Evolutionary conservation across 495 filamentous ascomycete genomes (phyloP), one percentile per base, ranked within the genome.

Genomic region (Penicillium taxi): DNA sequence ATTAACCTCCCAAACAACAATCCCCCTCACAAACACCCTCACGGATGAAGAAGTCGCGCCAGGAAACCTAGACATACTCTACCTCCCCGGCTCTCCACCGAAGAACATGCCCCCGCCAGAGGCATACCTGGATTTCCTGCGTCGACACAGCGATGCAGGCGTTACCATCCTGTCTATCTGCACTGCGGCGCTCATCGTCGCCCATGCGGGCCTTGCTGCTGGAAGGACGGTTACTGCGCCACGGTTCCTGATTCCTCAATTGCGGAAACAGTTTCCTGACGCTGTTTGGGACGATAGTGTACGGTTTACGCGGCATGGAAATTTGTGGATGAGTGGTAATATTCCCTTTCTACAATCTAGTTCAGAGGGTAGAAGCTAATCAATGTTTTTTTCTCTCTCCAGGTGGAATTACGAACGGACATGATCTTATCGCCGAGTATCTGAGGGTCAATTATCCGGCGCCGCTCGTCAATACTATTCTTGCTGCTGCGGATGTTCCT

Each of bases 331-430:
- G 9, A 62, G 70, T 42, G 77, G 75, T 80, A 61, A 34, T 71
- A 58, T 9, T 5, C 39, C n/a, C 21, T 13, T n/a, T 8, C 0
- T 12, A 26, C 14, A n/a, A n/a, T n/a, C n/a, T n/a, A n/a, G n/a
- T n/a, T n/a, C n/a, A n/a, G n/a, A 4, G 26, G 16, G 21, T 9
- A n/a, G n/a, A n/a, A n/a, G 19, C 31, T 33, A 14, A 33, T 26
- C 31, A 23, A 11, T 32, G 15, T 40, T 29, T 5, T 15, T 12
- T 36, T 28, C 40, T 26, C 9, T 24, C 35, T 4, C 20, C 28
- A 78, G 74, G 74, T 6, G 75, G 74, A 27, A 63, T 81, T 16
- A 80, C 77, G 16, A 80, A 79, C 42, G 75, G 76, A 6, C 74
- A 77, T 44, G 78, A 82, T 42, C 60, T 80, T 28, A 69, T 78